These are phyloP conservation scores for Ulota crispa DNA, from an alignment of 225 moss, liverwort and hornwort genomes.

Conservation along the genomic window DNA sequence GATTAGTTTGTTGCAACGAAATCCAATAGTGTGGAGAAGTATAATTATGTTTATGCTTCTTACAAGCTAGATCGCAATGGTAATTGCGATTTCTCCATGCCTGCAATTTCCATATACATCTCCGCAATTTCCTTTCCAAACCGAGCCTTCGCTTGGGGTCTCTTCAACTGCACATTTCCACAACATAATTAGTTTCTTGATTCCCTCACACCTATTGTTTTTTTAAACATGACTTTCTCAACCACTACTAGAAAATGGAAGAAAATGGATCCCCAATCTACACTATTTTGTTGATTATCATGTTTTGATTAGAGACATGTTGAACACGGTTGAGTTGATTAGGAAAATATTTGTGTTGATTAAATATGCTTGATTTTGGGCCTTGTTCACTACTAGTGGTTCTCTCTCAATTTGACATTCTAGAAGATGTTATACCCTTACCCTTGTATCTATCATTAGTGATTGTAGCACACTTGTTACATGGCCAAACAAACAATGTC, in stretches of 20 bases:
- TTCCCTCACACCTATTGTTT: neutral
- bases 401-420: neutral
- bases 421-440: neutral
- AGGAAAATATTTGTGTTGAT: too few species aligned
- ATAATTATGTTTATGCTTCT: neutral
- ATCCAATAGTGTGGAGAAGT: neutral
- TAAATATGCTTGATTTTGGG: too few species aligned
- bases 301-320: too few species aligned
- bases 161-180: slow-evolving; percentile 59
- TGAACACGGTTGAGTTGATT: too few species aligned
- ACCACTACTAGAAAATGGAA: too few species aligned
- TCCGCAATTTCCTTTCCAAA: slow-evolving; percentile 72
- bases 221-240: neutral
- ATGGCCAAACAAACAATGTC: neutral
- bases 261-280: too few species aligned
- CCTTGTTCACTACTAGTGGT: too few species aligned
- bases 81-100: slow-evolving; percentile 43
- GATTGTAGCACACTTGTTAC: neutral
- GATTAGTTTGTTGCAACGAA: neutral
- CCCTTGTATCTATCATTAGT: neutral
- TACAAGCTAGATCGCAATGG: slow-evolving; percentile 56
- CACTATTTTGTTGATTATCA: too few species aligned
- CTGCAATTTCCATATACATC: slow-evolving; percentile 71
- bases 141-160: slow-evolving; percentile 70
- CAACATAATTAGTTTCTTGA: neutral